phyloP scores from a whole-genome alignment of 169 alveolate genomes.

The Plasmodium chabaudi region DNA sequence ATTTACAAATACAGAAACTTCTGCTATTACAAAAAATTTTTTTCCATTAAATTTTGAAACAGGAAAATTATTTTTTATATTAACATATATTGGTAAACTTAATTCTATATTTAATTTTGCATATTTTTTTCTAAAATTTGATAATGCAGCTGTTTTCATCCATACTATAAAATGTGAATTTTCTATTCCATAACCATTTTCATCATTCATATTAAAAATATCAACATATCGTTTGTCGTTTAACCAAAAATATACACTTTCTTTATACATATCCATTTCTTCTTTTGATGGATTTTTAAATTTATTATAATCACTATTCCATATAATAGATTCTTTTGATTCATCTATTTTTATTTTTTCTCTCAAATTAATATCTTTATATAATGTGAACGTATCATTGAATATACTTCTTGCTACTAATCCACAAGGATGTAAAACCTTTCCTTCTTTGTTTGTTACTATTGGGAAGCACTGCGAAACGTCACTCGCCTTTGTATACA shows the following conservation, averaged over 20 bases:
- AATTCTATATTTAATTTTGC: slow-evolving; percentile 83
- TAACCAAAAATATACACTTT: slow-evolving; percentile 77
- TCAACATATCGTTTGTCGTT: slow-evolving; percentile 11
- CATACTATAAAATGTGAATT: slow-evolving; percentile 89
- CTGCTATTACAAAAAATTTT: slow-evolving; percentile 80
- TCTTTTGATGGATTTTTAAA: slow-evolving; percentile 78
- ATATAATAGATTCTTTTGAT: slow-evolving; percentile 81
- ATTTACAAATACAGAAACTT: slow-evolving; percentile 52
- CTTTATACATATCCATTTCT: slow-evolving; percentile 31
- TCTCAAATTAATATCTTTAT: slow-evolving; percentile 46
- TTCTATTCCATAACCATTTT: slow-evolving; percentile 86
- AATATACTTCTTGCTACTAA: slow-evolving; percentile 82
- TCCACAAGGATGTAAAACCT: slow-evolving; percentile 84
- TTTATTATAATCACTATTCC: slow-evolving; percentile 78
- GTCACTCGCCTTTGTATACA: slow-evolving; percentile 33
- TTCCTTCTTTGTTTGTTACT: slow-evolving; percentile 78
- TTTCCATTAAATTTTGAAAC: slow-evolving; percentile 81
- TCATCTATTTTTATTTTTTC: slow-evolving; percentile 82
- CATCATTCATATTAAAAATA: slow-evolving; percentile 78
- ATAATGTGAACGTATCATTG: slow-evolving; percentile 80
- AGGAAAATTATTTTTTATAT: slow-evolving; percentile 80
- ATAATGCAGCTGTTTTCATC: slow-evolving; percentile 88
- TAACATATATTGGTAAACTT: slow-evolving; percentile 81
- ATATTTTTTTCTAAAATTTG: slow-evolving; percentile 85
- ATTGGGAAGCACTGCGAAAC: slow-evolving; percentile 79